phyloP scores from a whole-genome alignment of 148 eudicot genomes.

The Rhododendron williamsianum region DNA sequence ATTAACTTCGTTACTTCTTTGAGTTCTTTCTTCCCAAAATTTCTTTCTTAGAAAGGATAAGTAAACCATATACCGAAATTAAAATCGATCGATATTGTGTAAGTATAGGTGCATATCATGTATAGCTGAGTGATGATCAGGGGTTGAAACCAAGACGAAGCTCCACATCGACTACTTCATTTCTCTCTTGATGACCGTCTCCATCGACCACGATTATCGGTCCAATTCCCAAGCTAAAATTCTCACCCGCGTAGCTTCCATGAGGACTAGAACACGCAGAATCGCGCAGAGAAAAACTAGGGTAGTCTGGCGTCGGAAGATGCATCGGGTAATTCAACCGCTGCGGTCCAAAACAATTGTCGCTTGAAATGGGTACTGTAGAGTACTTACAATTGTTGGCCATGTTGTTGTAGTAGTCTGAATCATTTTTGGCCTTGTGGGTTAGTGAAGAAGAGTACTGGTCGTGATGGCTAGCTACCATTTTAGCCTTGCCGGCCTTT shows the following conservation, averaged over 20 bases:
- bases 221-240: conserved; percentile 26
- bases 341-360: background rate
- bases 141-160: conserved; percentile 49
- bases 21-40: no score
- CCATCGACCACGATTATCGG: background rate
- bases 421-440: background rate
- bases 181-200: conserved; percentile 3
- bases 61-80: background rate
- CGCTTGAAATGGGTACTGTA: background rate
- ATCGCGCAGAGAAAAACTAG: conserved; percentile 14
- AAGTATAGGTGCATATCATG: background rate
- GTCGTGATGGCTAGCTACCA: no score
- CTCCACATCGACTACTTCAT: conserved; percentile 47
- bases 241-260: conserved; percentile 21
- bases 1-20: no score
- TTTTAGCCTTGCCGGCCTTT: conserved; percentile 35
- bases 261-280: conserved; percentile 12
- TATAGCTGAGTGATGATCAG: conserved; percentile 6
- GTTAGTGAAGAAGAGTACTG: background rate
- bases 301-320: conserved; percentile 20
- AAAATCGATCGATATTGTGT: background rate
- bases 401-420: background rate
- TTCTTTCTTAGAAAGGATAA: no score
- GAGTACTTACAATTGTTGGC: background rate
- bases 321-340: background rate